Conservation (phyloP, 2,329 filamentous ascomycete species). For the Diaporthe capsici region DNA sequence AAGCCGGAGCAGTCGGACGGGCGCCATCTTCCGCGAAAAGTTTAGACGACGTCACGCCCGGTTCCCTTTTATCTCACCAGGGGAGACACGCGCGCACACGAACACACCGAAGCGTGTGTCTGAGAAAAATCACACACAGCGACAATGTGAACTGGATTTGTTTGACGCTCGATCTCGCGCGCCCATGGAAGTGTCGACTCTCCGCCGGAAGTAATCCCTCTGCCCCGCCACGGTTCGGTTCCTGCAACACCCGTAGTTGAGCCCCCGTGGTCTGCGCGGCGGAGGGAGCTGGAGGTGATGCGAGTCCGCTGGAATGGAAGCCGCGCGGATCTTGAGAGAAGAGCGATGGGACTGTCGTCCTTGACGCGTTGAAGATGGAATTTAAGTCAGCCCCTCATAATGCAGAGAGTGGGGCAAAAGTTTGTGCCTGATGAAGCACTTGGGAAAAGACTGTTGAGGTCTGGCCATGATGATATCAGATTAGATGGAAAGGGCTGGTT, state of each 20-base stretch:
- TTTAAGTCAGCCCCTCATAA: conserved; percentile 39
- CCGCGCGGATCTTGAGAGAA: conserved; percentile 13
- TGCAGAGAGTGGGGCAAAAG: conserved; percentile 40
- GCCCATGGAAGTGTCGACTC: conserved; percentile 32
- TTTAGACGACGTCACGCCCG: conserved; percentile 32
- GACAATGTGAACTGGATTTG: neutral
- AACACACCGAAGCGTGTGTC: neutral
- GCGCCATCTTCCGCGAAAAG: conserved; percentile 12
- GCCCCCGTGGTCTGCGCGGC: conserved; percentile 5
- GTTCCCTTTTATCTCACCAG: neutral
- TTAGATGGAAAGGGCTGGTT: neutral
- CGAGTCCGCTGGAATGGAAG: conserved; percentile 37
- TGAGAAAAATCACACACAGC: neutral
- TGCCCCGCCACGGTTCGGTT: conserved; percentile 33
- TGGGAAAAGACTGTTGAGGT: conserved; percentile 5
- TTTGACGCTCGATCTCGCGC: conserved; percentile 3
- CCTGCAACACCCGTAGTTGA: conserved; percentile 30
- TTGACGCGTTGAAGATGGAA: conserved; percentile 35
- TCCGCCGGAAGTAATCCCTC: neutral
- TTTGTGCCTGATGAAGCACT: conserved; percentile 20
- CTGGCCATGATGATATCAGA: neutral
- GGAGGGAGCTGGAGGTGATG: conserved; percentile 4
- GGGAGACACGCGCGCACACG: neutral
- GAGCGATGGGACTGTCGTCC: conserved; percentile 27
- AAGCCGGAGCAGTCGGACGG: conserved; percentile 3